Base-by-base conservation (phyloP, 495 filamentous ascomycete species). In the Sabuloglossum arenarium region DNA sequence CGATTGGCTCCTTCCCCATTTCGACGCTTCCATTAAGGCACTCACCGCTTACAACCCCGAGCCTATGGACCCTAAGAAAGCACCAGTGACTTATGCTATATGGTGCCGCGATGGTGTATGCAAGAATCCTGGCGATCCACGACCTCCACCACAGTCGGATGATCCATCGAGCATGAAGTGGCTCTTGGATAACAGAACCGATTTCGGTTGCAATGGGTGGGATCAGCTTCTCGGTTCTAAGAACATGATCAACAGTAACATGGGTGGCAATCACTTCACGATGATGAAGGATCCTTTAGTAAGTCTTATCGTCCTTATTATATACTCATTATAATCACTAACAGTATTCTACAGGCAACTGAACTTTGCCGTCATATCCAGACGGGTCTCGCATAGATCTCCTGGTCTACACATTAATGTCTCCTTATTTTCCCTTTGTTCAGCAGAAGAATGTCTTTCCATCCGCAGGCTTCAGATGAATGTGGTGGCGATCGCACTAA, bases 241-340 rank as follows among this genome's bases (percentile, higher is more conserved):
- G 31, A 60, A 63, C 29, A 56, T 69, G 34, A 60, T 39, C 11
- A 56, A 71, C 46, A 58, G 63, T 28, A 56, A 43, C 24, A 55
- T 69, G 54, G 61, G 62, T n/a, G 66, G 60, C 14, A 67, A 68
- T 56, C 69, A 70, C 57, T 70, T 66, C 55, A 64, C 61, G 12
- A 66, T 70, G 62, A 65, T 69, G 64, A 58, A 53, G 55, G 54
- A 58, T 56, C 32, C 53, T 51, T 10, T 51, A 23, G 47, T 51
- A 51, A 51, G 47, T 51, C 11, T 1, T 21, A 14, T 29, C 14
- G 14, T 14, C 25, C 28, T 24, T 14, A 1, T 23, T 21, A 47
- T 27, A 27, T n/a, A 28, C 28, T 14, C 28, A 10, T 5, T n/a
- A n/a, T n/a, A n/a, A n/a, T 28, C 11, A 11, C 24, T 30, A 29